Evolutionary conservation across 441 rosid genomes (phyloP).

Genomic region (Brassica hybrid): DNA sequence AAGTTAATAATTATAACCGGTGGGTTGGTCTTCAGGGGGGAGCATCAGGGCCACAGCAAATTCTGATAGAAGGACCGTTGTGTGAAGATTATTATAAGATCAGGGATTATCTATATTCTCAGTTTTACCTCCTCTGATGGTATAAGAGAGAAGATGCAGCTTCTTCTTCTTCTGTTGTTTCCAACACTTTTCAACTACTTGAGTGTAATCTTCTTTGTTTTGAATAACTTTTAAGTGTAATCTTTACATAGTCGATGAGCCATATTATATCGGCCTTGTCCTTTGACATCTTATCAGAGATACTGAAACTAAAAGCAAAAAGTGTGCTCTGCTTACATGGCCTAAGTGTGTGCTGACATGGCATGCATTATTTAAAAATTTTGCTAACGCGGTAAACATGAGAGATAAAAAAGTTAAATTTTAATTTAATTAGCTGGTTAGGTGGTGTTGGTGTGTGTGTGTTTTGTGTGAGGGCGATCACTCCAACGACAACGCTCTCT

Average conservation of each 20-base stretch:
- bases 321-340: neutral
- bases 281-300: neutral
- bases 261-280: too few species aligned
- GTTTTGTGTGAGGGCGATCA: slow-evolving; percentile 32
- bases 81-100: slow-evolving; percentile 94
- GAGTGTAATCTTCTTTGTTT: neutral
- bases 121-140: slow-evolving; percentile 74
- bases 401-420: neutral
- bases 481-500: slow-evolving; percentile 14
- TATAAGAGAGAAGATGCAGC: neutral
- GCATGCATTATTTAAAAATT: neutral
- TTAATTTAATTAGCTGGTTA: slow-evolving; percentile 21
- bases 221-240: neutral
- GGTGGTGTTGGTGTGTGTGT: slow-evolving; percentile 1
- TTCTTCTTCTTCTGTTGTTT: too few species aligned
- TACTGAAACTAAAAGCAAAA: neutral
- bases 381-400: neutral
- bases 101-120: slow-evolving; percentile 83
- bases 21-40: slow-evolving; percentile 33
- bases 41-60: slow-evolving; percentile 74
- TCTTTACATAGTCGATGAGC: neutral
- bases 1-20: neutral
- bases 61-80: slow-evolving; percentile 89
- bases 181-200: neutral
- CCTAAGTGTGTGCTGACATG: slow-evolving; percentile 3